These are phyloP conservation scores for Thymus mandschuricus DNA, from an alignment of 257 asterid genomes.

Conservation along the genomic window DNA sequence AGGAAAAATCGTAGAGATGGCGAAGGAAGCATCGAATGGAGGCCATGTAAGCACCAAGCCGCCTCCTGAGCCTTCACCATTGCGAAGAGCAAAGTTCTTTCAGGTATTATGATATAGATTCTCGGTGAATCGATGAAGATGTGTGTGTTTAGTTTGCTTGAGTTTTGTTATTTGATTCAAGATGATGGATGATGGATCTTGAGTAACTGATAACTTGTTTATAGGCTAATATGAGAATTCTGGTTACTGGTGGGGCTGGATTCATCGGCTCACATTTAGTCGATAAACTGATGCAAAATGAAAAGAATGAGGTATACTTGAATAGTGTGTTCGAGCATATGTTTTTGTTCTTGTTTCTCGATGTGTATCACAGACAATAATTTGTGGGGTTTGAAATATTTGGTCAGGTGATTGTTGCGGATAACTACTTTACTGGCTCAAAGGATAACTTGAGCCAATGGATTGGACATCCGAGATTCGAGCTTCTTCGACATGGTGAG, in stretches of 20 bases:
- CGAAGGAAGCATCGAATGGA: slow-evolving; percentile 71
- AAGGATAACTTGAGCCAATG: slow-evolving; percentile 88
- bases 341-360: background rate
- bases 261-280: slow-evolving; percentile 98
- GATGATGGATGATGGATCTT: background rate
- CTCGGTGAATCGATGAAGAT: background rate
- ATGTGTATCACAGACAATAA: background rate
- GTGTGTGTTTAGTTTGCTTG: too few relatives aligned
- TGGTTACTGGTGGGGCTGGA: slow-evolving; percentile 99
- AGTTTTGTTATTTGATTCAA: too few relatives aligned
- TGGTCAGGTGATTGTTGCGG: slow-evolving; percentile 82
- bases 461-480: slow-evolving; percentile 97
- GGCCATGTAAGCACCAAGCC: slow-evolving; percentile 58
- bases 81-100: slow-evolving; percentile 85
- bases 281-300: slow-evolving; percentile 89
- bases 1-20: slow-evolving; percentile 49
- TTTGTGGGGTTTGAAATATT: slow-evolving; percentile 1
- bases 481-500: slow-evolving; percentile 94
- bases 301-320: slow-evolving; percentile 79
- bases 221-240: slow-evolving; percentile 96
- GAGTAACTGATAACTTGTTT: slow-evolving; percentile 13
- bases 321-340: background rate
- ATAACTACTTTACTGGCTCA: slow-evolving; percentile 93
- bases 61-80: slow-evolving; percentile 96
- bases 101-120: slow-evolving; percentile 45